A percentile compares a stretch with the other conserved stretches of the same genome.
Conservation (phyloP, 1,139 yeast species). For the Scheffersomyces titani region DNA sequence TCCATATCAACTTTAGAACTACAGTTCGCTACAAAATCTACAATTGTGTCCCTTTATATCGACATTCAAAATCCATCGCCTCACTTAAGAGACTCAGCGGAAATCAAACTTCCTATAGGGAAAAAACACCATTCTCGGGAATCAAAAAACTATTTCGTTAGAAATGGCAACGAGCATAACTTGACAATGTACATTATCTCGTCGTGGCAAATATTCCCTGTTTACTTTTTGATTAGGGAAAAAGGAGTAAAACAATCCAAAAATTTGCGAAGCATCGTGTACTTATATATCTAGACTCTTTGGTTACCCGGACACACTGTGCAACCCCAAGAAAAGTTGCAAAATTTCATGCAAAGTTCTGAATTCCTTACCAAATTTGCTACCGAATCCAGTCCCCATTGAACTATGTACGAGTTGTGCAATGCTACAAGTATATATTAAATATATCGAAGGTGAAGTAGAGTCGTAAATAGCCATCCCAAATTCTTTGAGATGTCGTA, state of each 20-base stretch:
- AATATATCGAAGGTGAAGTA: neutral
- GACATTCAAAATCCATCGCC: constrained; percentile 64
- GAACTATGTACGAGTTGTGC: neutral
- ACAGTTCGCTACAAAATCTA: constrained; percentile 2
- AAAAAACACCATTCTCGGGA: constrained; percentile 51
- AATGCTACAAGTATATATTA: neutral
- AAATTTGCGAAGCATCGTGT: constrained; percentile 3
- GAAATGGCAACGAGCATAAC: constrained; percentile 69
- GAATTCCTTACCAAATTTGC: neutral
- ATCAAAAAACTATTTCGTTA: constrained; percentile 25
- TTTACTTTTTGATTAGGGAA: constrained; percentile 58
- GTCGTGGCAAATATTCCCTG: constrained; percentile 74
- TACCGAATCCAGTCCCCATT: neutral
- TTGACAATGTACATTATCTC: constrained; percentile 61
- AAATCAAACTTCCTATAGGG: constrained; percentile 65
- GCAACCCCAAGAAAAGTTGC: neutral
- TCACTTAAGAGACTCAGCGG: constrained; percentile 50
- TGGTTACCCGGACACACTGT: constrained; percentile 6
- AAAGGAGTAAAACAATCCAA: constrained; percentile 9
- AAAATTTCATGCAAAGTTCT: neutral
- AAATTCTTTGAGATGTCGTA: neutral
- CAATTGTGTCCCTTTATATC: constrained; percentile 53
- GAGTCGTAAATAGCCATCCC: neutral
- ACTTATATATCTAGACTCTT: constrained; percentile 6
- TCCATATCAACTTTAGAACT: neutral